phyloP scores from a whole-genome alignment of 257 asterid species.

The Misopates orontium region DNA sequence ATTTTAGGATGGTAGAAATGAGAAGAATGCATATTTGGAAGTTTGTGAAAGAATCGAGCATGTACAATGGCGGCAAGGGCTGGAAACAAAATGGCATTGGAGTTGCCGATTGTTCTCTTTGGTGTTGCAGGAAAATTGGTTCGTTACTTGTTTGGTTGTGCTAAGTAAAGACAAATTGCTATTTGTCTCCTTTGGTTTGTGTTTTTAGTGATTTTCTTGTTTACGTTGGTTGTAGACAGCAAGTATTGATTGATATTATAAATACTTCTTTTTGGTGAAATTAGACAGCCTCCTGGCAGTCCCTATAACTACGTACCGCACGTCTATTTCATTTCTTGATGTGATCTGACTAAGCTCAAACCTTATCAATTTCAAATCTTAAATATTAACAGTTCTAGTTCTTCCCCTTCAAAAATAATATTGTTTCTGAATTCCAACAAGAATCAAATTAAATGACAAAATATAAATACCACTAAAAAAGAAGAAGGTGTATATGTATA shows the following conservation, averaged over 20 bases:
- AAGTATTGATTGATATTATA: background rate
- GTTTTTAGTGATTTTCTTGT: conserved; percentile 22
- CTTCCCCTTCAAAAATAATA: too few relatives aligned
- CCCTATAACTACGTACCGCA: too few relatives aligned
- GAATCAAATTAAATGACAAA: too few relatives aligned
- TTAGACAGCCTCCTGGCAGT: too few relatives aligned
- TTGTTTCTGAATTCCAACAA: too few relatives aligned
- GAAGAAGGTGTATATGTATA: too few relatives aligned
- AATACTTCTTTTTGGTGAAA: too few relatives aligned
- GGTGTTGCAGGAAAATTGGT: conserved; percentile 41
- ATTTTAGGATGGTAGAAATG: conserved; percentile 23
- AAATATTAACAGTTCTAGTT: too few relatives aligned
- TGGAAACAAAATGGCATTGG: conserved; percentile 39
- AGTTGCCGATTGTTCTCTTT: conserved; percentile 41
- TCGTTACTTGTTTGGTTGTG: conserved; percentile 29
- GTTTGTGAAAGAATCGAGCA: conserved; percentile 16
- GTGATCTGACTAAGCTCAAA: too few relatives aligned
- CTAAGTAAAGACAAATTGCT: conserved; percentile 15
- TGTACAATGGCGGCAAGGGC: conserved; percentile 11
- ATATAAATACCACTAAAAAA: too few relatives aligned
- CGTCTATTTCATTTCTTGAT: too few relatives aligned
- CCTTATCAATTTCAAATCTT: too few relatives aligned
- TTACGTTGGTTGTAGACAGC: background rate
- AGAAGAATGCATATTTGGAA: conserved; percentile 36
- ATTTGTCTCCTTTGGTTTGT: conserved; percentile 22